Percentiles rank a stretch among this genome's conserved stretches.
phyloP scores from a whole-genome alignment of 2,329 filamentous ascomycete genomes.

The Hymenoscyphus linearis region DNA sequence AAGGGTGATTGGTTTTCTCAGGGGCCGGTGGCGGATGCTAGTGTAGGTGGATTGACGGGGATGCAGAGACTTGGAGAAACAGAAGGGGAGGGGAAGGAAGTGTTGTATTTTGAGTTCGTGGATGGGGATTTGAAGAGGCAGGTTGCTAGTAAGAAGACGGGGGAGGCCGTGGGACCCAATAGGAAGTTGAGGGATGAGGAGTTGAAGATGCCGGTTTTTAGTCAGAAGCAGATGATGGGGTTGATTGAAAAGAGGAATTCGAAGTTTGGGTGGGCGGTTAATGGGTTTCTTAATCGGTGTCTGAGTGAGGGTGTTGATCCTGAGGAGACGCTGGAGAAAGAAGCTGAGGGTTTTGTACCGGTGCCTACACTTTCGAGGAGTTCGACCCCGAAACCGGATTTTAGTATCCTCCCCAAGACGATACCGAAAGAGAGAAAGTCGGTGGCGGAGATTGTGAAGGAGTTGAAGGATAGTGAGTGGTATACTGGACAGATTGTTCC shows the following conservation, averaged over 20 bases:
- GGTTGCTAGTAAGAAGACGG: conserved; percentile 65
- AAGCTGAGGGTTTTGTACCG: conserved; percentile 58
- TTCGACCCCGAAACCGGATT: conserved; percentile 30
- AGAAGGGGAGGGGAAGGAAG: conserved; percentile 50
- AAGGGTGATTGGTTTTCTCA: conserved; percentile 46
- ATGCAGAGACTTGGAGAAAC: conserved; percentile 36
- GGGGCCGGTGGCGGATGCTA: conserved; percentile 47
- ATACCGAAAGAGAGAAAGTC: conserved; percentile 77
- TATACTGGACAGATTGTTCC: conserved; percentile 91
- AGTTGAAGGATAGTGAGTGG: conserved; percentile 78
- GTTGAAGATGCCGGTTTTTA: conserved; percentile 86
- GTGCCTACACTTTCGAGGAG: conserved; percentile 43
- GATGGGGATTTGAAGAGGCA: conserved; percentile 87
- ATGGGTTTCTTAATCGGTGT: conserved; percentile 71
- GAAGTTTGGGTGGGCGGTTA: conserved; percentile 75
- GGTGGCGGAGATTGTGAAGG: conserved; percentile 78
- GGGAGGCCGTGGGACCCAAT: conserved; percentile 62
- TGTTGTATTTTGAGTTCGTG: conserved; percentile 86
- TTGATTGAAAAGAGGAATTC: conserved; percentile 85
- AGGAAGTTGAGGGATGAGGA: conserved; percentile 70
- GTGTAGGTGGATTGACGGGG: conserved; percentile 52
- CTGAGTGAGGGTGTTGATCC: conserved; percentile 60
- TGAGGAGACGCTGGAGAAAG: conserved; percentile 55
- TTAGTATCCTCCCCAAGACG: conserved; percentile 53
- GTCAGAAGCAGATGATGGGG: conserved; percentile 84